phyloP scores from a whole-genome alignment of 352 stramenopile species.

The Phytophthora pinifolia region DNA sequence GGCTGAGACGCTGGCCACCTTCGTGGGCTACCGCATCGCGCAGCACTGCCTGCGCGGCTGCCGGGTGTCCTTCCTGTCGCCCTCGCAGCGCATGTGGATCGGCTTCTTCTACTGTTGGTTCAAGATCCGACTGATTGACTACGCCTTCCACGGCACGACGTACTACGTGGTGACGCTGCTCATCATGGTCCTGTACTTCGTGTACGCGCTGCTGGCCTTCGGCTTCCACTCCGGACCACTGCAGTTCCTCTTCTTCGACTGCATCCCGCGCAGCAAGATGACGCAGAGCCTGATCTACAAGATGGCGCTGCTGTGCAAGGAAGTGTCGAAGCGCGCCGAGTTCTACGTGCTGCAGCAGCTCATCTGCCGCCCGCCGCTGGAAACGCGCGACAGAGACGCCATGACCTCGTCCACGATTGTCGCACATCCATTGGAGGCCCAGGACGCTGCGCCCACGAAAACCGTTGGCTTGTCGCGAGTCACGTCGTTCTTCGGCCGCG shows the following conservation, averaged over 20 bases:
- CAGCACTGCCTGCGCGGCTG: conserved; percentile 77
- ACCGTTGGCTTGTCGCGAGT: conserved; percentile 39
- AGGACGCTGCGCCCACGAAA: conserved; percentile 6
- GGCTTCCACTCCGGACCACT: conserved; percentile 77
- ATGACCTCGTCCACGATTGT: conserved; percentile 34
- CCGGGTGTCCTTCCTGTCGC: conserved; percentile 63
- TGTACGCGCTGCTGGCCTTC: conserved; percentile 68
- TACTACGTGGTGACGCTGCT: conserved; percentile 68
- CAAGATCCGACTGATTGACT: conserved; percentile 83
- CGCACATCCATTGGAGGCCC: conserved; percentile 25
- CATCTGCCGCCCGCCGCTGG: conserved; percentile 41
- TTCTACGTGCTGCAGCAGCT: conserved; percentile 61
- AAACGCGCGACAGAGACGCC: conserved; percentile 32
- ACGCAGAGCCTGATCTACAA: conserved; percentile 53
- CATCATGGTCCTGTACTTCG: conserved; percentile 66
- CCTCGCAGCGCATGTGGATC: conserved; percentile 65
- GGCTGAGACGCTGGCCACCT: conserved; percentile 74
- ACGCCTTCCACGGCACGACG: conserved; percentile 71
- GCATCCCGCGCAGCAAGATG: conserved; percentile 55
- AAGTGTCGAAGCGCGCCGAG: conserved; percentile 45
- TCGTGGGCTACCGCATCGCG: conserved; percentile 76
- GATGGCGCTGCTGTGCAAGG: conserved; percentile 32
- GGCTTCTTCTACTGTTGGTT: conserved; percentile 69
- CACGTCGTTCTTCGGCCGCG: conserved; percentile 55
- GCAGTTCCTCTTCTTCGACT: conserved; percentile 82